Conservation (phyloP, 1,284 basidiomycete species). For the Trichosporon asahii region DNA sequence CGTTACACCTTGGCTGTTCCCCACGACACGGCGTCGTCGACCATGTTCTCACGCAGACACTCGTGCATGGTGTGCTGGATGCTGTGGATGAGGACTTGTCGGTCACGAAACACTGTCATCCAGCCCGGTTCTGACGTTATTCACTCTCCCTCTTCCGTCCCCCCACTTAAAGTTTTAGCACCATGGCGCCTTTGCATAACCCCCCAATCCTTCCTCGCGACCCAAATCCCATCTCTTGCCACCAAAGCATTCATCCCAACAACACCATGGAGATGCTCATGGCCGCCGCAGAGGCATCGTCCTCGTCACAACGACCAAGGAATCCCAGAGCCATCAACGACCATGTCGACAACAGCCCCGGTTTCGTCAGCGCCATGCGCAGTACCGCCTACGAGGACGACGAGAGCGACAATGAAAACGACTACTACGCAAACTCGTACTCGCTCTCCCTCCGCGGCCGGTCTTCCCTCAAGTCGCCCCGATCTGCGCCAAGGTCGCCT, state of each 20-base stretch:
- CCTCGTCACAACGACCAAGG: neutral
- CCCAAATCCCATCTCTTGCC: neutral
- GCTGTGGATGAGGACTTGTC: neutral
- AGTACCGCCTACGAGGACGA: slow-evolving; percentile 4
- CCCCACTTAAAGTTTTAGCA: neutral
- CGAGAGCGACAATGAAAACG: neutral
- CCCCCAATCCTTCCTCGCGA: slow-evolving; percentile 3
- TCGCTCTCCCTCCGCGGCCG: neutral
- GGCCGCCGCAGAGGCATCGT: neutral
- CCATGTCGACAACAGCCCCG: slow-evolving; percentile 6
- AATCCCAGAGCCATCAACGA: neutral
- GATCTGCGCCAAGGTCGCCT: neutral
- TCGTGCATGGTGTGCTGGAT: neutral
- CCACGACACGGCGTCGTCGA: neutral
- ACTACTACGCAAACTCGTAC: neutral
- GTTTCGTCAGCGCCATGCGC: slow-evolving; percentile 3
- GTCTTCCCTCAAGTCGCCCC: neutral
- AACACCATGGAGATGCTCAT: slow-evolving; percentile 2
- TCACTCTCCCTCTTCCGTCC: neutral
- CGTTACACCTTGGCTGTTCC: neutral
- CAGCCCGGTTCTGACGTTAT: slow-evolving; percentile 6
- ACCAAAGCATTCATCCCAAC: no score
- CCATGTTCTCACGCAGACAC: neutral
- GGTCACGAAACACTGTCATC: neutral
- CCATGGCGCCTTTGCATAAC: neutral